Evolutionary conservation across 1,284 basidiomycete species (phyloP), one percentile per base, ranked within the genome.

Genomic region (Schizopora paradoxa): DNA sequence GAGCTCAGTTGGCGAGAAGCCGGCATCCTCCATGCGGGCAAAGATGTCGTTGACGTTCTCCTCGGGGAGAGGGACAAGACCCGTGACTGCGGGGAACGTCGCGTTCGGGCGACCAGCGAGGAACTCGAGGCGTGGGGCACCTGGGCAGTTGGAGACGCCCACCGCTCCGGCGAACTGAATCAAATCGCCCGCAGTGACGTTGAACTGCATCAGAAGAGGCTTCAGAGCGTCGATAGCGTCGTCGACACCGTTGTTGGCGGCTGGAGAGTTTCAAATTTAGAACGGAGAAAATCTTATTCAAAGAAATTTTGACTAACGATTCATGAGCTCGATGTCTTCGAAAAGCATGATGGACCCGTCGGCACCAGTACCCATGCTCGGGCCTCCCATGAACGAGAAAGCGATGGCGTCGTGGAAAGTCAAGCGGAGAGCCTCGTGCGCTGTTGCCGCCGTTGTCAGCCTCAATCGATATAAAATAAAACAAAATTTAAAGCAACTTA

Each of bases 131-230:
- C 47, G 56, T 29, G 61, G 59, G 23, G 60, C 60, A 36, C 60
- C 60, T n/a, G 61, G 59, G 49, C 61, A 62, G 53, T 61, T 61
- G 35, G 54, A 49, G n/a, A 61, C 33, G 18, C 53, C 58, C 40
- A 61, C 55, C 13, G 59, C 60, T 26, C 57, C 60, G 8, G 60
- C 61, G 41, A 62, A 58, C 23, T 59, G 56, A 41, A 63, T 56
- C 49, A 61, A 56, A 49, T 62, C 61, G 26, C 52, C 61, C 31
- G 51, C 49, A 31, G 51, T 49, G 54, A 62, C 56, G 45, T 55
- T 52, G 48, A 55, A 54, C 18, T 45, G 51, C 23, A 47, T 44
- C 28, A 60, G 37, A 53, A 61, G 58, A 4, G 58, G 61, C 39
- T 35, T 41, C 34, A 61, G 51, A 25, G 49, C 47, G 41, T 54